Evolutionary conservation across 2,329 filamentous ascomycete genomes (phyloP), one percentile per base, ranked within the genome.

Genomic region (Rhynchosporium graminicola): DNA sequence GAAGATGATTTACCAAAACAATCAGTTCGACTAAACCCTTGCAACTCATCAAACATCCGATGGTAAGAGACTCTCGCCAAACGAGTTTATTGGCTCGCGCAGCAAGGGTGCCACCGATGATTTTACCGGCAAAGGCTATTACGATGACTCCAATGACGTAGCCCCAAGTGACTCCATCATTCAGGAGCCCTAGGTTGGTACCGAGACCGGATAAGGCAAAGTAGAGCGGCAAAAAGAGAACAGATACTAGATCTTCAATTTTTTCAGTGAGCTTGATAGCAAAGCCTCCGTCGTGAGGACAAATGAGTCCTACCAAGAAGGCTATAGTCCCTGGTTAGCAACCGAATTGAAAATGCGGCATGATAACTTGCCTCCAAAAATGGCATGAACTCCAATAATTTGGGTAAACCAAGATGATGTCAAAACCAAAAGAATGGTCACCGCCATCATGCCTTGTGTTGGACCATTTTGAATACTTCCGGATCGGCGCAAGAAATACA

Each of bases 11-110:
- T 80, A 93, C 91, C 75, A 96, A 76, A n/a, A 97, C 93, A 74
- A 98, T 97, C 58, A 98, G 79, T 75, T 97, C 93, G 0, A 97
- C 93, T 9, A 98, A 81, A 71, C 94, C 94, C 76, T 98, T 98
- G 76, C 94, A 98, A 77, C 91, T 96, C 94, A 98, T 98, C 70
- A 97, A 77, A 15, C 88, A 86, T 13, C 94, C 94, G 68, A 98
- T 95, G 1, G 91, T 86, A 38, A 96, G 84, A 62, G 90, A 93
- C 75, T 98, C 94, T 63, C 93, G 85, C 94, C 94, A 98, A 1
- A 96, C 83, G 57, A 97, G 80, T 31, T 89, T 92, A 70, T 86
- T 91, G 3, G 86, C 72, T 42, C 86, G 84, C 0, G 94, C 92
- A 7, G 93, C 92, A 1, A 96, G 63, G 0, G 91, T 87, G 20